Evolutionary conservation across 2,329 filamentous ascomycete species (phyloP).

Genomic region (Celoporthe dispersa): DNA sequence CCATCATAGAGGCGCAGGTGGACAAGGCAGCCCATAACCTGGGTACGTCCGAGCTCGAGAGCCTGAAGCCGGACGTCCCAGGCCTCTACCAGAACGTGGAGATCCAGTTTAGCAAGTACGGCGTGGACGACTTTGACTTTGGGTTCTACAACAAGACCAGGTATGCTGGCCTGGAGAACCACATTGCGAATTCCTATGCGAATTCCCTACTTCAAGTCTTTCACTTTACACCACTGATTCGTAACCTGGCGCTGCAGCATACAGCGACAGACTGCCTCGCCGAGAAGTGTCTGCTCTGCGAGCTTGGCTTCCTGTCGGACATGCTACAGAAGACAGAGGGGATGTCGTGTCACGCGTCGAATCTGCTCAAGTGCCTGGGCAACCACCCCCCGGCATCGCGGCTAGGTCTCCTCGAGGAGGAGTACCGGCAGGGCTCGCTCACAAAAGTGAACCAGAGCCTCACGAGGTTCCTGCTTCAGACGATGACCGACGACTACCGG

Average conservation of each 20-base stretch:
- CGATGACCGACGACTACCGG: slow-evolving; percentile 77
- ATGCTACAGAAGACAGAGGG: slow-evolving; percentile 97
- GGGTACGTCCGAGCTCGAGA: slow-evolving; percentile 71
- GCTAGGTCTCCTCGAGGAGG: slow-evolving; percentile 83
- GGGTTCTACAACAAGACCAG: slow-evolving; percentile 94
- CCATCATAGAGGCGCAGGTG: slow-evolving; percentile 46
- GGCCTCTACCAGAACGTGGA: slow-evolving; percentile 92
- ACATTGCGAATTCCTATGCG: slow-evolving; percentile 95
- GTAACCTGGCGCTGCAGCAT: slow-evolving; percentile 88
- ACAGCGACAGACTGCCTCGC: slow-evolving; percentile 82
- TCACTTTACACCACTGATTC: slow-evolving; percentile 84
- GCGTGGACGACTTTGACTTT: slow-evolving; percentile 99
- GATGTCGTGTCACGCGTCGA: slow-evolving; percentile 94
- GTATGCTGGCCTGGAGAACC: slow-evolving; percentile 91
- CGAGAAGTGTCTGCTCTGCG: slow-evolving; percentile 87
- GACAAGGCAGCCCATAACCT: slow-evolving; percentile 68
- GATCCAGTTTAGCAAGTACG: slow-evolving; percentile 99
- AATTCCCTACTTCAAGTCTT: slow-evolving; percentile 91
- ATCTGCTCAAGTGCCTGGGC: slow-evolving; percentile 87
- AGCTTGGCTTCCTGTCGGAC: slow-evolving; percentile 93
- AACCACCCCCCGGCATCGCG: slow-evolving; percentile 78
- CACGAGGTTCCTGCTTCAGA: slow-evolving; percentile 83
- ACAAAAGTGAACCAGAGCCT: slow-evolving; percentile 85
- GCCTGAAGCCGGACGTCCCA: slow-evolving; percentile 79
- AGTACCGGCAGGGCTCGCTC: slow-evolving; percentile 71